phyloP scores from a whole-genome alignment of 2,329 filamentous ascomycete genomes.

The Colletotrichum simmondsii region DNA sequence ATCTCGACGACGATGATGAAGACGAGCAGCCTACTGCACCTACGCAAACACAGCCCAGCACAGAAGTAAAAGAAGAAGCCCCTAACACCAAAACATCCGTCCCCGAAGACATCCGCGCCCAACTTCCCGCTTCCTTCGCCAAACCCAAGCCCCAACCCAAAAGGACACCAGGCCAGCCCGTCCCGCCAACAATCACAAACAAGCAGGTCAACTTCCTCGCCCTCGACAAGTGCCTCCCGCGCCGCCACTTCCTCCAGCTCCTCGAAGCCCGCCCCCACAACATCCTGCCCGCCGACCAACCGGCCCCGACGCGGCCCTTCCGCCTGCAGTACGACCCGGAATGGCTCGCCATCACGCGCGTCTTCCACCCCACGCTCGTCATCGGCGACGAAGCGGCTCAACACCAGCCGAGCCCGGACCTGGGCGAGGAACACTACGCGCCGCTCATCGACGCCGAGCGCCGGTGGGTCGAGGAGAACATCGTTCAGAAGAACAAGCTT shows the following conservation, averaged over 20 bases:
- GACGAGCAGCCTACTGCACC: slow-evolving; percentile 45
- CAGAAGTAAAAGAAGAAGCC: slow-evolving; percentile 16
- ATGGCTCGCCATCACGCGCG: slow-evolving; percentile 93
- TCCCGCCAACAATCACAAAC: slow-evolving; percentile 81
- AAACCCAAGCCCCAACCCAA: slow-evolving; percentile 48
- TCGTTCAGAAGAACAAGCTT: slow-evolving; percentile 72
- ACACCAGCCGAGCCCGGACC: slow-evolving; percentile 62
- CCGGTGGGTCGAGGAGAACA: slow-evolving; percentile 83
- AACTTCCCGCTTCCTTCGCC: slow-evolving; percentile 81
- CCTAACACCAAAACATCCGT: slow-evolving; percentile 50
- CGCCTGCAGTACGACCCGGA: slow-evolving; percentile 87
- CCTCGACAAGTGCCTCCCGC: slow-evolving; percentile 88
- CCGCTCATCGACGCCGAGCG: slow-evolving; percentile 76
- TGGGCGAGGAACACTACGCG: slow-evolving; percentile 76
- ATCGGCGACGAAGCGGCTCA: slow-evolving; percentile 66
- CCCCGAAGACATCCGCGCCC: slow-evolving; percentile 73
- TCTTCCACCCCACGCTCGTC: slow-evolving; percentile 74
- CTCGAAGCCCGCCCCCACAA: slow-evolving; percentile 65
- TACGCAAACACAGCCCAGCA: slow-evolving; percentile 20
- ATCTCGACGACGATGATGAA: slow-evolving; percentile 72
- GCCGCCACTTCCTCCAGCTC: slow-evolving; percentile 85
- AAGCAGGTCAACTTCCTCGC: slow-evolving; percentile 85
- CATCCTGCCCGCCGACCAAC: slow-evolving; percentile 12
- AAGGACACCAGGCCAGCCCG: slow-evolving; percentile 66
- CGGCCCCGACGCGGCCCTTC: slow-evolving; percentile 56